Evolutionary conservation across 139 green algal species (phyloP).

Genomic region (Choricystis sp.): DNA sequence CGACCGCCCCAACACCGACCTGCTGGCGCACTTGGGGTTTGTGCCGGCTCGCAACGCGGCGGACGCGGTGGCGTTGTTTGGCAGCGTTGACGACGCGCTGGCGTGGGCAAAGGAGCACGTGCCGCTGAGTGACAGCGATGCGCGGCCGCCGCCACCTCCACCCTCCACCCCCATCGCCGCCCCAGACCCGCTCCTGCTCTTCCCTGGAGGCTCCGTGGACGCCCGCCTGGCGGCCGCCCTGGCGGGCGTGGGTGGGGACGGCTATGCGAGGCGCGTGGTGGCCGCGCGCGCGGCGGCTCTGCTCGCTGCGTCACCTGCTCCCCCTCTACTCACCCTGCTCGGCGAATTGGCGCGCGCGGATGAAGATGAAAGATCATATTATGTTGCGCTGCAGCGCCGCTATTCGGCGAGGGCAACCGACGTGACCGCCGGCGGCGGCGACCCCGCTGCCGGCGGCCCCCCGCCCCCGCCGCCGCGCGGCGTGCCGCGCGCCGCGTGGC

Average conservation of each 20-base stretch:
- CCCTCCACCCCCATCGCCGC: too few species aligned
- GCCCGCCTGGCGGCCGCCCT: not conserved
- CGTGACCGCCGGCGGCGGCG: too few species aligned
- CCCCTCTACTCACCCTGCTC: too few species aligned
- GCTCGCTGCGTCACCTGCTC: too few species aligned
- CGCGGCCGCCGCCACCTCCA: too few species aligned
- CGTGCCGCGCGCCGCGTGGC: not conserved
- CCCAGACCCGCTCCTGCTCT: not conserved
- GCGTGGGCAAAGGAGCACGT: not conserved
- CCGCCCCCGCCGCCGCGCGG: too few species aligned
- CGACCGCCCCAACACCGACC: not conserved
- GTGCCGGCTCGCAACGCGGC: not conserved
- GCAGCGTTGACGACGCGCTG: not conserved
- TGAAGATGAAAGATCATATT: too few species aligned
- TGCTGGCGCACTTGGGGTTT: not conserved
- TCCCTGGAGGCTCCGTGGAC: not conserved
- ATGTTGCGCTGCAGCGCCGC: too few species aligned
- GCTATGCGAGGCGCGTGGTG: not conserved
- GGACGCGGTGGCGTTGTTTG: not conserved
- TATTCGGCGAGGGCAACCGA: too few species aligned
- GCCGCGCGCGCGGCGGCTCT: too few species aligned
- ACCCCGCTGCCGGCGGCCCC: too few species aligned
- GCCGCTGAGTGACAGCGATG: not conserved
- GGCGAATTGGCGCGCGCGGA: too few species aligned
- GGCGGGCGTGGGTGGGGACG: not conserved